Conservation (phyloP, 352 stramenopile species). For the Phytophthora hibernalis region DNA sequence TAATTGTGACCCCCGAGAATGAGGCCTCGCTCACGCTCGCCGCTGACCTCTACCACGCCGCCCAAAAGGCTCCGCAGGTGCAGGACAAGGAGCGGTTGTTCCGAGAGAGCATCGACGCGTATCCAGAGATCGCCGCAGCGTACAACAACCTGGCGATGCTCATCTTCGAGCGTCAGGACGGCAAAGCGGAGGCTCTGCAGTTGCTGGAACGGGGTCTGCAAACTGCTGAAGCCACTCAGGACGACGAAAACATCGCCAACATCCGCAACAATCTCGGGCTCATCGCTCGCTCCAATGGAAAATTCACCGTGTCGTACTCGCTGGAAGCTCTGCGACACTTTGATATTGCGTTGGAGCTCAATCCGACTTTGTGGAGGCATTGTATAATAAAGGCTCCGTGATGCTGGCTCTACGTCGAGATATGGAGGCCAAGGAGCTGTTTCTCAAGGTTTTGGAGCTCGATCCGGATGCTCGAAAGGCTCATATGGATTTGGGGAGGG, state of each 20-base stretch:
- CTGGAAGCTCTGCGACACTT: slow-evolving; percentile 68
- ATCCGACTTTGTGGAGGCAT: slow-evolving; percentile 48
- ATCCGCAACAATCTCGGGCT: slow-evolving; percentile 85
- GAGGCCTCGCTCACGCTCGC: slow-evolving; percentile 32
- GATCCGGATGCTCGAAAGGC: slow-evolving; percentile 50
- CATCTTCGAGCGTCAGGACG: slow-evolving; percentile 32
- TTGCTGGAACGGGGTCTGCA: slow-evolving; percentile 51
- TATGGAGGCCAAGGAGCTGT: slow-evolving; percentile 44
- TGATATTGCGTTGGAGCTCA: slow-evolving; percentile 51
- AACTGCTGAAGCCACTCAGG: slow-evolving; percentile 40
- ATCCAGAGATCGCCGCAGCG: slow-evolving; percentile 54
- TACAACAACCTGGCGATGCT: slow-evolving; percentile 88
- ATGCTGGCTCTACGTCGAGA: slow-evolving; percentile 49
- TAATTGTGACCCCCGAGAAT: slow-evolving; percentile 37
- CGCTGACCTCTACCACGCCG: slow-evolving; percentile 37
- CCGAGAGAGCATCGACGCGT: slow-evolving; percentile 53
- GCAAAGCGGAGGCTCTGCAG: slow-evolving; percentile 42
- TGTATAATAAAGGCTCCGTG: slow-evolving; percentile 81
- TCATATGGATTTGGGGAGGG: slow-evolving; percentile 60
- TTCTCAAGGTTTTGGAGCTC: slow-evolving; percentile 50
- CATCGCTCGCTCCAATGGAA: slow-evolving; percentile 42
- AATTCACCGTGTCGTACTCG: slow-evolving; percentile 43
- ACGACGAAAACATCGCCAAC: slow-evolving; percentile 47
- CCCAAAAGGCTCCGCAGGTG: slow-evolving; percentile 13
- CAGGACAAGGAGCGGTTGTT: slow-evolving; percentile 46